Evolutionary conservation across 1,284 basidiomycete genomes (phyloP).

Genomic region (Puccinia hordei): DNA sequence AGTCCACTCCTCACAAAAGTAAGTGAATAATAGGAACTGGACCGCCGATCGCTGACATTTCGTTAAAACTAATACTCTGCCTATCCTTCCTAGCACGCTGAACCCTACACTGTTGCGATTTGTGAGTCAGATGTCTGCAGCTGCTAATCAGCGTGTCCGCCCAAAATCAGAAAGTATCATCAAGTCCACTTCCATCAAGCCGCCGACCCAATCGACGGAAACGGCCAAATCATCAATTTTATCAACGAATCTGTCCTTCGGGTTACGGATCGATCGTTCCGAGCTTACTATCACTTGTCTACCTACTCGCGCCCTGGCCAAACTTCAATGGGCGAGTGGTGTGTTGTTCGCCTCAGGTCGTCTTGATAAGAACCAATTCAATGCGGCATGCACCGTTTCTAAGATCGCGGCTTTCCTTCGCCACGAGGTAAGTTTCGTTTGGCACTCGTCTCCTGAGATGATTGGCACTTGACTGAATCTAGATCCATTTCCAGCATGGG

Average conservation of each 20-base stretch:
- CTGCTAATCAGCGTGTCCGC: conserved; percentile 23
- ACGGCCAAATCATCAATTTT: conserved; percentile 28
- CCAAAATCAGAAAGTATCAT: conserved; percentile 10
- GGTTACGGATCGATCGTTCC: conserved; percentile 37
- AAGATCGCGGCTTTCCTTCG: conserved; percentile 37
- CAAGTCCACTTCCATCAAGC: conserved; percentile 4
- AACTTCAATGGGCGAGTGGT: conserved; percentile 43
- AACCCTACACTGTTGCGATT: conserved; percentile 38
- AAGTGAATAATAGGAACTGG: not conserved
- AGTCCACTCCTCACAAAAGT: conserved; percentile 41
- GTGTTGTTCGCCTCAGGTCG: conserved; percentile 35
- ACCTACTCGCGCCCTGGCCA: conserved; percentile 34
- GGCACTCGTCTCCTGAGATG: not conserved
- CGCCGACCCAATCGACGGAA: not conserved
- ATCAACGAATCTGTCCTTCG: conserved; percentile 36
- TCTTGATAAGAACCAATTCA: conserved; percentile 35
- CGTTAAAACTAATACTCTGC: not conserved
- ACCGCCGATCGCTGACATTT: not conserved
- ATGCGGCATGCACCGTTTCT: conserved; percentile 33
- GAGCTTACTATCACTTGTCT: conserved; percentile 37
- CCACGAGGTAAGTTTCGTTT: conserved; percentile 32
- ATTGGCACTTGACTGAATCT: not conserved
- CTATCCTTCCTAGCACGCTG: conserved; percentile 6
- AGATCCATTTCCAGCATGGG: conserved; percentile 22
- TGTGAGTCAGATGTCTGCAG: conserved; percentile 41